Percentiles rank a stretch among this genome's conserved stretches.
Evolutionary conservation across 345 rosid species (phyloP).

Genomic region (Eucalyptus dawsonii): DNA sequence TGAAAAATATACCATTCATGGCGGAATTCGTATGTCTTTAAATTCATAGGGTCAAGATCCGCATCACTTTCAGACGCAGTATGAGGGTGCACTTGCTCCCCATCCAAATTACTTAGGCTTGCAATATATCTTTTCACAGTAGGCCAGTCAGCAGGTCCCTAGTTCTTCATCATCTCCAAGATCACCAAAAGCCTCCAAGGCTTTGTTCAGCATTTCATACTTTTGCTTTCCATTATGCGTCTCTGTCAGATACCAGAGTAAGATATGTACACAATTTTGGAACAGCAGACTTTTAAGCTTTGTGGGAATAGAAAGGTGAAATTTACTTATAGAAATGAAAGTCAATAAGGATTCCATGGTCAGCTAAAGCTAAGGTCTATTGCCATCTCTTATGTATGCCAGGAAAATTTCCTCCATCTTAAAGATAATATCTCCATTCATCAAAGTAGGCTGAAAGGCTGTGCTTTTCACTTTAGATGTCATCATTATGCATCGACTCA

Average conservation of each 20-base stretch:
- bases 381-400: background rate
- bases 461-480: background rate
- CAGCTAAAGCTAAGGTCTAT: background rate
- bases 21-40: conserved; percentile 78
- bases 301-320: background rate
- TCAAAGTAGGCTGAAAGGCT: background rate
- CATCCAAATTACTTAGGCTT: conserved; percentile 59
- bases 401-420: background rate
- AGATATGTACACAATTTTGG: background rate
- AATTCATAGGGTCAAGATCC: conserved; percentile 46
- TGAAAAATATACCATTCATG: conserved; percentile 59
- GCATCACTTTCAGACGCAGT: conserved; percentile 18
- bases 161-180: conserved; percentile 96
- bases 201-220: conserved; percentile 78
- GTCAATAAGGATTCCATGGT: background rate
- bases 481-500: background rate
- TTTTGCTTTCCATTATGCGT: conserved; percentile 75
- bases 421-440: background rate
- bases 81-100: conserved; percentile 49
- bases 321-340: background rate
- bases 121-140: conserved; percentile 62
- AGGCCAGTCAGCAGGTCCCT: conserved; percentile 95
- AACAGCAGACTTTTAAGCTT: background rate
- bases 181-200: conserved; percentile 71
- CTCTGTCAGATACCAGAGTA: conserved; percentile 25